Evolutionary conservation across 2,329 filamentous ascomycete genomes (phyloP), one percentile per base, ranked within the genome.

Genomic region (Diaporthe amygdali): DNA sequence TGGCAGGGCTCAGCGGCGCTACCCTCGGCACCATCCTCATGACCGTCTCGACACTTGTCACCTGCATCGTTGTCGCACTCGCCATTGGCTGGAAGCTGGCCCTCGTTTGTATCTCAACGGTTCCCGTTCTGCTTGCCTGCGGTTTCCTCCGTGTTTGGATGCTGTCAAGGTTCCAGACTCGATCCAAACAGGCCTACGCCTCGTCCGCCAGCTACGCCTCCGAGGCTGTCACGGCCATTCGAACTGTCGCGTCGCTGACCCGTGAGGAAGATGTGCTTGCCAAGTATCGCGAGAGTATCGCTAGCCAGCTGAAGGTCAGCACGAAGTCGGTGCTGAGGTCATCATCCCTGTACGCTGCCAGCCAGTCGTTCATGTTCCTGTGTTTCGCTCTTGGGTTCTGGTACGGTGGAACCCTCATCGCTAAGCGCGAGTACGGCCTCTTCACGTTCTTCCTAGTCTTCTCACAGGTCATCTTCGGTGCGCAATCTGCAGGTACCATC

Each of bases 401-500:
- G 94, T 97, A 96, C 77, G 95, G 95, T 72, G 94, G 94, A 34
- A 93, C 87, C 0, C 84, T 96, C 39, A 92, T 97, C 67, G 91
- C 88, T 27, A 87, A 88, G 70, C 78, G 82, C 59, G 93, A 97
- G 79, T 96, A 96, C 80, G 81, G 82, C 74, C 87, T 94, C 77
- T 96, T 96, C 81, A 92, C 95, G 75, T 98, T 98, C 87, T 98
- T 98, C 83, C 86, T 97, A 56, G 95, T 94, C 77, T 98, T 97
- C 83, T 91, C 92, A 72, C 88, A 94, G 55, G 89, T 98, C 76
- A 93, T 98, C 77, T 98, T 97, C 77, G 94, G 95, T 68, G 93
- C 95, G 0, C 96, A 98, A 81, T 96, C 95, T 5, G 96, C 96
- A 1, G 96, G 96, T 9, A 93, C 91, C 17, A 92, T 96, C 77